A percentile compares a stretch with the other conserved stretches of the same genome.
Evolutionary conservation across 371 early-diverging fungal species (phyloP).

Genomic region (Mucor indicus): DNA sequence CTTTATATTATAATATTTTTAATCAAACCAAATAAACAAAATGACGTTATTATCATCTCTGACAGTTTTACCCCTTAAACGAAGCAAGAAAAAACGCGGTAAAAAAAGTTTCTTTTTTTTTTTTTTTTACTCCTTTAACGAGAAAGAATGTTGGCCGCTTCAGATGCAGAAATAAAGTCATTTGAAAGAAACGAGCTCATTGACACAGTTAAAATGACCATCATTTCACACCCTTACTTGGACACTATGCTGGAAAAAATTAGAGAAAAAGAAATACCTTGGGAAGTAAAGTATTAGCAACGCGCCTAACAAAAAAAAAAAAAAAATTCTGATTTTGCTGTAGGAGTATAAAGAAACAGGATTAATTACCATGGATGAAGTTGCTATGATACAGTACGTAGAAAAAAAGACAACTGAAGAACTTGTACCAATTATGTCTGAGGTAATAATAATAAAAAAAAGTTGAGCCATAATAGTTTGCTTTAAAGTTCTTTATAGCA

Average conservation of each 20-base stretch:
- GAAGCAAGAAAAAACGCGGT: background rate
- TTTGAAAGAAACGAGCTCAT: conserved; percentile 14
- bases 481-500: conserved; percentile 17
- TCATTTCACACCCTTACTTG: conserved; percentile 78
- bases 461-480: background rate
- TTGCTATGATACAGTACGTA: conserved; percentile 62
- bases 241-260: conserved; percentile 71
- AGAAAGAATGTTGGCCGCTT: conserved; percentile 3
- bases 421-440: conserved; percentile 37
- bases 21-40: background rate
- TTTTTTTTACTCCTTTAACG: background rate
- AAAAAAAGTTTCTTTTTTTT: background rate
- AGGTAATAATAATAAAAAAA: conserved; percentile 27
- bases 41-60: conserved; percentile 9
- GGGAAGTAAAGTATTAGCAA: conserved; percentile 63
- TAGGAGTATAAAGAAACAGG: conserved; percentile 22
- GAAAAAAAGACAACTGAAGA: conserved; percentile 50
- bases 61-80: conserved; percentile 17
- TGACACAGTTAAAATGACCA: conserved; percentile 54
- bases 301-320: background rate
- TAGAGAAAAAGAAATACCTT: conserved; percentile 76
- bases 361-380: conserved; percentile 78
- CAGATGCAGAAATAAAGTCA: conserved; percentile 5
- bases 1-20: no score
- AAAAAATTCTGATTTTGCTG: background rate